Percentiles rank a stretch among this genome's conserved stretches.
These are phyloP conservation scores for Helotiales sp. DNA, from an alignment of 2,329 filamentous ascomycete species.

Conservation along the genomic window DNA sequence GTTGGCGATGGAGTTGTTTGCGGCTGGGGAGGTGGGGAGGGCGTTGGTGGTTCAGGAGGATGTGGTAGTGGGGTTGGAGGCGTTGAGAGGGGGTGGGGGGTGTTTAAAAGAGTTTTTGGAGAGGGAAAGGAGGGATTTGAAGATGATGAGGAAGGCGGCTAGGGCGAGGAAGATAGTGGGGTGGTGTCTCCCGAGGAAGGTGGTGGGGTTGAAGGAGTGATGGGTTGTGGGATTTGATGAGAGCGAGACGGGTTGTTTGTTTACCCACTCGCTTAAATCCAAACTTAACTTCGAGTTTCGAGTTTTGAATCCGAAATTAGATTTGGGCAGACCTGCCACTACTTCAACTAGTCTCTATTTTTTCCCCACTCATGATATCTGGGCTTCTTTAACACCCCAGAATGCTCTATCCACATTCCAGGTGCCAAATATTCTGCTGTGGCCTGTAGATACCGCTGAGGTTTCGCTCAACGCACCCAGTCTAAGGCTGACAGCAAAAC, in stretches of 20 bases:
- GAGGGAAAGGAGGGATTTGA: neutral
- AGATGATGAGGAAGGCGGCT: neutral
- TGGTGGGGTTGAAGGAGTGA: neutral
- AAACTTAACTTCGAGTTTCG: neutral
- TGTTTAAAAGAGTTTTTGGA: neutral
- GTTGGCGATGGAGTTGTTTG: no score
- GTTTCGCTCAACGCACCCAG: no score
- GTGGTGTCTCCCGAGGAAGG: neutral
- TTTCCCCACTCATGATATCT: no score
- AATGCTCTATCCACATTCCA: no score
- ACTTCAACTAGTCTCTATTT: no score
- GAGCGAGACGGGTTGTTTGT: no score
- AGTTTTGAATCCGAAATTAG: neutral
- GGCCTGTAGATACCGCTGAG: no score
- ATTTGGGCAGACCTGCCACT: neutral
- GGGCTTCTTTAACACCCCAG: no score
- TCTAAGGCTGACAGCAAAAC: no score
- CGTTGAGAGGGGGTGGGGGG: neutral
- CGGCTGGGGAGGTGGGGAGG: neutral
- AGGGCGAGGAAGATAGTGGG: neutral
- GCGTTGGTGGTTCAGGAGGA: neutral
- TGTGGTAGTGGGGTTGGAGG: neutral
- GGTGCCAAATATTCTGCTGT: no score
- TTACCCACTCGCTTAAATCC: neutral
- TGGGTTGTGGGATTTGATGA: neutral